These are phyloP conservation scores for Serpula lacrymans DNA, from an alignment of 768 basidiomycete genomes.

Conservation along the genomic window DNA sequence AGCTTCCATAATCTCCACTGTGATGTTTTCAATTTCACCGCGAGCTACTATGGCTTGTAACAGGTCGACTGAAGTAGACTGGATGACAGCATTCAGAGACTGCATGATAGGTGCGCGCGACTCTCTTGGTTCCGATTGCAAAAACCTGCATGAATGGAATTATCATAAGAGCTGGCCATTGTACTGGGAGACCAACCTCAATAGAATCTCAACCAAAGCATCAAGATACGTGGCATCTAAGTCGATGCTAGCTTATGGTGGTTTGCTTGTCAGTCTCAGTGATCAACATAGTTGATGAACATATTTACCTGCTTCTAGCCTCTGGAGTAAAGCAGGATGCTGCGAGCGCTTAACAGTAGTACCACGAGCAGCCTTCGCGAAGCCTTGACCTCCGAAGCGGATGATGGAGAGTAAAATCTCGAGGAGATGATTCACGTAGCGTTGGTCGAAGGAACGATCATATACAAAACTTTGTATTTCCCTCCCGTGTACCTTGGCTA, in stretches of 20 bases:
- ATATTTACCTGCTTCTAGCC: slow-evolving; percentile 56
- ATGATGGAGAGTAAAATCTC: slow-evolving; percentile 75
- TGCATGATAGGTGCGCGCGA: slow-evolving; percentile 49
- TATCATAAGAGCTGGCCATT: neutral
- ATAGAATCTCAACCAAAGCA: slow-evolving; percentile 65
- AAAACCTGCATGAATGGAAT: slow-evolving; percentile 43
- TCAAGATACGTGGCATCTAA: slow-evolving; percentile 73
- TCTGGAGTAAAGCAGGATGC: slow-evolving; percentile 56
- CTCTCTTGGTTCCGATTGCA: slow-evolving; percentile 73
- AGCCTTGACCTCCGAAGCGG: slow-evolving; percentile 87
- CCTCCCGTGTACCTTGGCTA: slow-evolving; percentile 55
- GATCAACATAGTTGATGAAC: neutral
- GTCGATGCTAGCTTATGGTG: slow-evolving; percentile 35
- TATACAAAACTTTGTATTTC: slow-evolving; percentile 69
- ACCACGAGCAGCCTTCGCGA: slow-evolving; percentile 69
- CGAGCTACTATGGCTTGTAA: slow-evolving; percentile 79
- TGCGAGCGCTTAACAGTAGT: slow-evolving; percentile 63
- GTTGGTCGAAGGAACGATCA: slow-evolving; percentile 74
- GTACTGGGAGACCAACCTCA: slow-evolving; percentile 48
- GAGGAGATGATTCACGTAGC: slow-evolving; percentile 66
- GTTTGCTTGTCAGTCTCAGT: slow-evolving; percentile 7
- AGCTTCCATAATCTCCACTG: slow-evolving; percentile 65
- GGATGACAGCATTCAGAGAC: slow-evolving; percentile 59
- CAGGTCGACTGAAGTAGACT: slow-evolving; percentile 75
- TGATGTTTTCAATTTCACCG: slow-evolving; percentile 66